Base-by-base conservation (phyloP, 441 rosid genomes). In the Rhodomyrtus psidioides region DNA sequence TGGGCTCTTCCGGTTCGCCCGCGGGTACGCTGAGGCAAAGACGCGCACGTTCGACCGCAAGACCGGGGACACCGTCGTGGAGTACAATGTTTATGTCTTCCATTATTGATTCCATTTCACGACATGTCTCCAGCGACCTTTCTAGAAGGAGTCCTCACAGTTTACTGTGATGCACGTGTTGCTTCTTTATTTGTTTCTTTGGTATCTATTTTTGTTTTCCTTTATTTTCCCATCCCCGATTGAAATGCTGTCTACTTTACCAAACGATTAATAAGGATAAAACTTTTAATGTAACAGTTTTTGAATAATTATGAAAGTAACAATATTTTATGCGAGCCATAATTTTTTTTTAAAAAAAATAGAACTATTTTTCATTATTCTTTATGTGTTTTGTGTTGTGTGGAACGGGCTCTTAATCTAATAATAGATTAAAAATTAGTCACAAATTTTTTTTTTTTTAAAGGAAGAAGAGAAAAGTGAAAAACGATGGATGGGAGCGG, bases 1-100 rank as follows among this genome's bases (percentile, higher is more conserved):
- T 84, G 96, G 98, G 39, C 81, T 88, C n/a, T 96, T 95, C 88
- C 93, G 95, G 88, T 93, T 93, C 70, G 95, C 95, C 49, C 91
- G 92, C 26, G 98, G 97, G 57, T 93, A 92, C 83, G 96, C 93
- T 2, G 90, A 91, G 92, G 98, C 95, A 3, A 87, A 87, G 86
- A 95, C 94, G 6, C 89, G 86, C 88, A 44, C 58, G 75, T 2
- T 90, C 2, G 89, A 92, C 53, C 3, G 7, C 21, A 88, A 83
- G 65, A 82, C 93, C 5, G 93, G 94, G 27, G 92, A 95, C 86
- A 93, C 98, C 62, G 81, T 92, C 53, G 95, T 94, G 12, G 95
- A 94, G 89, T 95, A 95, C 54, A 89, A 88, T 60, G 92, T 92
- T 39, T 92, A 91, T 53, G 97, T 95, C 19, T 89, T 89, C 85